These are phyloP conservation scores for Helotiales sp. DNA, from an alignment of 2,329 filamentous ascomycete species.

Conservation along the genomic window DNA sequence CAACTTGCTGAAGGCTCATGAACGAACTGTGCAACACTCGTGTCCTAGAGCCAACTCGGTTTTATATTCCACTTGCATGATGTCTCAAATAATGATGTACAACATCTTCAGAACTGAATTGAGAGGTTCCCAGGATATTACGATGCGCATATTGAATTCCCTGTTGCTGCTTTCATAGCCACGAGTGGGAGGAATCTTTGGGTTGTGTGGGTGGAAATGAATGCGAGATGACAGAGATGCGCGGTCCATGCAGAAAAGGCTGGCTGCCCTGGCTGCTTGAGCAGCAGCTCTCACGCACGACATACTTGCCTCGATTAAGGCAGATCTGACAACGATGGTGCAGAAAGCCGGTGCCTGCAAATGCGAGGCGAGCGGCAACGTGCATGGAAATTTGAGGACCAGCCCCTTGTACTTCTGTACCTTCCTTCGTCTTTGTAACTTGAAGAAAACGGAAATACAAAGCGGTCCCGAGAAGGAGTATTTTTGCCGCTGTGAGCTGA, in stretches of 20 bases:
- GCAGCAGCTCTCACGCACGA: constrained; percentile 36
- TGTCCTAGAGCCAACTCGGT: constrained; percentile 33
- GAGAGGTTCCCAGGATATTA: constrained; percentile 9
- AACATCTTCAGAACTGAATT: constrained; percentile 20
- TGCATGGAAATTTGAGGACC: constrained; percentile 29
- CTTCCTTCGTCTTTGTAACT: not conserved
- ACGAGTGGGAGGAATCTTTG: not conserved
- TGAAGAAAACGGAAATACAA: constrained; percentile 7
- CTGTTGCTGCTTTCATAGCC: constrained; percentile 14
- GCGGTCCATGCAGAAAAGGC: constrained; percentile 29
- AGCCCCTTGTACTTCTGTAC: constrained; percentile 14
- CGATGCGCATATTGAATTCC: not conserved
- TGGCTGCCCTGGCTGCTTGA: constrained; percentile 25
- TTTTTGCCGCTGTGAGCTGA: constrained; percentile 16
- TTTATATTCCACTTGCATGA: constrained; percentile 36
- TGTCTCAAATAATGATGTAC: constrained; percentile 32
- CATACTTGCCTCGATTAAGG: constrained; percentile 36
- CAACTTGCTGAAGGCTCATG: constrained; percentile 12
- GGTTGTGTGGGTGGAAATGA: constrained; percentile 20
- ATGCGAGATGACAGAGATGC: constrained; percentile 20
- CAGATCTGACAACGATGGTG: constrained; percentile 40
- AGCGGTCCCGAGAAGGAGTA: constrained; percentile 11
- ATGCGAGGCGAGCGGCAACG: constrained; percentile 35
- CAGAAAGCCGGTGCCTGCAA: constrained; percentile 36
- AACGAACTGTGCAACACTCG: constrained; percentile 37